These are phyloP conservation scores for Paramecium octaurelia DNA, from an alignment of 73 alveolate species.

Conservation along the genomic window DNA sequence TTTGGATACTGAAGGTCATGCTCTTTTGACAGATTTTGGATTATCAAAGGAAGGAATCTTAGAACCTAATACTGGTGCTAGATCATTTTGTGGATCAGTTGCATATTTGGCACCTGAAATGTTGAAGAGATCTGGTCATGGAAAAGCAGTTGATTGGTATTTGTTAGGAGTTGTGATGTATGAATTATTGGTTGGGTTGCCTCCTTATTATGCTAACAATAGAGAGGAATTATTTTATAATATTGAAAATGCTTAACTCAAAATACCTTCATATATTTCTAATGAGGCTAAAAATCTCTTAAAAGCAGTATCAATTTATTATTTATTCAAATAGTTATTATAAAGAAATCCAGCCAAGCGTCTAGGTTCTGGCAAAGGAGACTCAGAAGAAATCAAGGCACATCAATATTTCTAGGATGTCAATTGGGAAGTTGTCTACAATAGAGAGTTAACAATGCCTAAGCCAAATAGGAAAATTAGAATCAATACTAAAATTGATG, in stretches of 20 bases:
- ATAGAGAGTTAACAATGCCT: conserved; percentile 45
- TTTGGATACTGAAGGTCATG: conserved; percentile 92
- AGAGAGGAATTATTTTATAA: conserved; percentile 81
- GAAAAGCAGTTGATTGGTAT: conserved; percentile 98
- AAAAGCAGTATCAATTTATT: conserved; percentile 61
- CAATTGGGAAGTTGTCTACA: conserved; percentile 79
- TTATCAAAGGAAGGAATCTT: conserved; percentile 91
- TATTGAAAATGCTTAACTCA: conserved; percentile 77
- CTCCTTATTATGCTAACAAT: conserved; percentile 92
- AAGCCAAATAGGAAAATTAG: conserved; percentile 55
- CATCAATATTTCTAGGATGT: conserved; percentile 83
- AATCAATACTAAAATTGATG: conserved; percentile 52
- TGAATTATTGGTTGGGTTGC: conserved; percentile 94
- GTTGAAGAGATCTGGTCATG: conserved; percentile 95
- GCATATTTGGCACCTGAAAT: conserved; percentile 98
- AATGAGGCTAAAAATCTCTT: conserved; percentile 66
- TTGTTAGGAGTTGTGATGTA: conserved; percentile 93
- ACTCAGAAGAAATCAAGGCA: conserved; percentile 86
- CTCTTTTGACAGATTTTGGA: conserved; percentile 96
- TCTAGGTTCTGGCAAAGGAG: conserved; percentile 92
- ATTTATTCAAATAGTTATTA: conserved; percentile 68
- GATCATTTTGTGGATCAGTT: conserved; percentile 92
- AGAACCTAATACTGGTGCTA: conserved; percentile 79
- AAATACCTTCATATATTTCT: conserved; percentile 70
- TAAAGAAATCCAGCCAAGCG: conserved; percentile 92